Evolutionary conservation across 805 yeast genomes (phyloP).

Genomic region (Zygosaccharomyces bailii): DNA sequence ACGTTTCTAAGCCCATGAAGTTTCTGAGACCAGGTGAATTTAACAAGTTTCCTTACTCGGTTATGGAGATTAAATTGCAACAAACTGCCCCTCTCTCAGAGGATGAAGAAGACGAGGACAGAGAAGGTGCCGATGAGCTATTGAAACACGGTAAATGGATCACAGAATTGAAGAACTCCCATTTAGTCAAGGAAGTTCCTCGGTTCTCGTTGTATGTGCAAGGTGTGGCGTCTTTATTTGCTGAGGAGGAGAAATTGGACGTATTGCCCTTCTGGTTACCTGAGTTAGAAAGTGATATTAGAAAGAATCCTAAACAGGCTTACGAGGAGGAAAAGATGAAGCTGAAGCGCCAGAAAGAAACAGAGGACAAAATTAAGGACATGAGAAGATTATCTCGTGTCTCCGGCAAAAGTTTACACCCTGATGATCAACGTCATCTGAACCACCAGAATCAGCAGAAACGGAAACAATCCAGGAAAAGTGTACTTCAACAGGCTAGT

Average conservation of each 20-base stretch:
- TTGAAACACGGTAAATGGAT: constrained; percentile 70
- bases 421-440: constrained; percentile 9
- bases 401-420: constrained; percentile 12
- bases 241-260: constrained; percentile 81
- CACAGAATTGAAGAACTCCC: constrained; percentile 76
- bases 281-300: constrained; percentile 75
- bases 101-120: constrained; percentile 36
- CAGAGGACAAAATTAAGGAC: constrained; percentile 35
- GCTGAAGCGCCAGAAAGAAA: constrained; percentile 44
- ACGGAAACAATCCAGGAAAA: background rate
- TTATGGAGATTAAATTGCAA: constrained; percentile 79
- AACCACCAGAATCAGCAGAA: background rate
- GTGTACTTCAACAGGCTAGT: constrained; percentile 5
- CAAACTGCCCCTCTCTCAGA: constrained; percentile 33
- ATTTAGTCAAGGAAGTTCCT: constrained; percentile 89
- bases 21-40: constrained; percentile 83
- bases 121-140: constrained; percentile 37
- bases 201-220: constrained; percentile 90
- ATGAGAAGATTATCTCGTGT: constrained; percentile 36
- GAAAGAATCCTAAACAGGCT: constrained; percentile 76
- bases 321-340: constrained; percentile 61
- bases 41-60: constrained; percentile 77
- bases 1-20: constrained; percentile 63
- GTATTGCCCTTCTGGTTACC: constrained; percentile 93
- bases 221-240: constrained; percentile 82